Evolutionary conservation across 192 early-diverging fungal species (phyloP), one percentile per base, ranked within the genome.

Genomic region (Coemansia sp.): DNA sequence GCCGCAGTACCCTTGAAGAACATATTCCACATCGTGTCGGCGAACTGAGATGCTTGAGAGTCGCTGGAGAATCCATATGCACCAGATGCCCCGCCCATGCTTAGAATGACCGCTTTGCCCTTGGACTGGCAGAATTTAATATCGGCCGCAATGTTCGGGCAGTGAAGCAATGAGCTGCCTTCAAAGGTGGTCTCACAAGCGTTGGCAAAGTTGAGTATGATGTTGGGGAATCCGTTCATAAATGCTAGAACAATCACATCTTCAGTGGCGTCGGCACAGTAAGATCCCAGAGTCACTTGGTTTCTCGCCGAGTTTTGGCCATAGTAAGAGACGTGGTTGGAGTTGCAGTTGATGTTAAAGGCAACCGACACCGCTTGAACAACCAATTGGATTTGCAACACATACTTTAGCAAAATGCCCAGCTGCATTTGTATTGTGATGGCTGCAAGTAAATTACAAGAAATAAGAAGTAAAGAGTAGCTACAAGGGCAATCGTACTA

Each of bases 21-120:
- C 70, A 84, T 86, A 69, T 89, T 65, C 89, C 89, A 90, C 5
- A 87, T 59, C 0, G 72, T 78, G 31, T 88, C 84, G 12, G 90
- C 90, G 77, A 89, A 89, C 29, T 60, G 55, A 12, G 61, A 27
- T 8, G 73, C 90, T 13, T 84, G 61, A 9, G 75, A 15, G 18
- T 86, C 78, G 65, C 72, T 67, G 7, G 54, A 62, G 51, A 90
- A 90, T 16, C 88, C 87, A 33, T 87, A 86, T 15, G 79, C 63
- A 15, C 92, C 91, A 3, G 86, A 76, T n/a, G 88, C 89, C 13
- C 92, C 92, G 49, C 92, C 92, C 62, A 93, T 76, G 47, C 89
- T 89, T 0, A 91, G 76, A 34, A 89, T 77, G 3, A 93, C 75
- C 2, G 74, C 75, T 52, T 90, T 91, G 22, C 92, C 92, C 36